Percentiles rank a stretch among this genome's conserved stretches.
These are phyloP conservation scores for Zychaea mexicana DNA, from an alignment of 371 early-diverging fungal genomes.

Conservation along the genomic window DNA sequence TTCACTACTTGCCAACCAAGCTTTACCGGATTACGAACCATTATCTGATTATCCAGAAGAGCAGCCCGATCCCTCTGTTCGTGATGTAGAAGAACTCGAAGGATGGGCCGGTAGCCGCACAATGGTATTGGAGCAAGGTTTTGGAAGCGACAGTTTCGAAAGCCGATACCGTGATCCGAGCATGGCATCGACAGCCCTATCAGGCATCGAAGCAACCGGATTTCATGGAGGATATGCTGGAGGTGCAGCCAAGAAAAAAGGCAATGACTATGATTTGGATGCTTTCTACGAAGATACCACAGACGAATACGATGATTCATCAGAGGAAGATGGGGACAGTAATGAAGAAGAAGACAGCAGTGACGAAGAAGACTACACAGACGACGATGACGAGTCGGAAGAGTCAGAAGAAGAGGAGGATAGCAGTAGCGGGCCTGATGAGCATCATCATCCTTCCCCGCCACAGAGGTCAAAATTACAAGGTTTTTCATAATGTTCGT, in stretches of 20 bases:
- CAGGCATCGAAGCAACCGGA: slow-evolving; percentile 46
- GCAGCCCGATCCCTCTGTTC: slow-evolving; percentile 69
- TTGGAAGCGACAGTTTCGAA: slow-evolving; percentile 55
- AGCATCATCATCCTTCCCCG: neutral
- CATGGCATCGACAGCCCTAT: slow-evolving; percentile 40
- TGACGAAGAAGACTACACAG: slow-evolving; percentile 14
- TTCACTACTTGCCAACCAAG: slow-evolving; percentile 76
- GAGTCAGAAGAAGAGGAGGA: slow-evolving; percentile 7
- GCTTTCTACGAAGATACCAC: slow-evolving; percentile 57
- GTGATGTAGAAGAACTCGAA: slow-evolving; percentile 54
- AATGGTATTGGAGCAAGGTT: slow-evolving; percentile 51
- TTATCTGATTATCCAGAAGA: slow-evolving; percentile 83
- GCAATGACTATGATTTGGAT: slow-evolving; percentile 60
- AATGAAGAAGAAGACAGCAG: slow-evolving; percentile 23
- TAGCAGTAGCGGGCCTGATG: neutral
- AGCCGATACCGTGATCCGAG: slow-evolving; percentile 34
- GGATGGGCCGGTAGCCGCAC: slow-evolving; percentile 51
- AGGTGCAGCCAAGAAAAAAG: slow-evolving; percentile 37
- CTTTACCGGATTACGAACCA: slow-evolving; percentile 75
- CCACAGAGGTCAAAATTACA: slow-evolving; percentile 1
- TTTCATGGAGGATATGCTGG: slow-evolving; percentile 30
- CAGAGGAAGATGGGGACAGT: slow-evolving; percentile 33
- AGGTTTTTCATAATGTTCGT: neutral
- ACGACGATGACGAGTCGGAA: slow-evolving; percentile 15
- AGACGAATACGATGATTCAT: slow-evolving; percentile 35